phyloP scores from a whole-genome alignment of 2,329 filamentous ascomycete species.

The Fusarium torreyae region DNA sequence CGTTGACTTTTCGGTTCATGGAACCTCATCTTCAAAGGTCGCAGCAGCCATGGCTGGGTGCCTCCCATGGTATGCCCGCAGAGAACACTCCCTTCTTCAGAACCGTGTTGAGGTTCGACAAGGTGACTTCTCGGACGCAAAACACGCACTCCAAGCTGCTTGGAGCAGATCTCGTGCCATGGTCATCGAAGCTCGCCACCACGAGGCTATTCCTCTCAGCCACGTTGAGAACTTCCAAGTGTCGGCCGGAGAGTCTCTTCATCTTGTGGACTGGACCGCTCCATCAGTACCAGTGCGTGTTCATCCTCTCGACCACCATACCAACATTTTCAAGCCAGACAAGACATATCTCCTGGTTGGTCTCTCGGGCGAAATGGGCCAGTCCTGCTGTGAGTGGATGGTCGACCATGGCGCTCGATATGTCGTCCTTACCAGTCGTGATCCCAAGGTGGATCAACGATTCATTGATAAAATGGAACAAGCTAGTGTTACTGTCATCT shows the following conservation, averaged over 20 bases:
- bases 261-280: neutral
- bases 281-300: conserved; percentile 5
- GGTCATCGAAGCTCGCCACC: conserved; percentile 6
- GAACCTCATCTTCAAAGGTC: neutral
- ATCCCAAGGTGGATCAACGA: conserved; percentile 44
- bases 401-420: conserved; percentile 55
- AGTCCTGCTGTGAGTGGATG: conserved; percentile 60
- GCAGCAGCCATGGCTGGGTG: neutral
- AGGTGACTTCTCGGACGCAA: neutral
- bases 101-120: neutral
- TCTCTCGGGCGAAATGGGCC: conserved; percentile 54
- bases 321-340: conserved; percentile 22
- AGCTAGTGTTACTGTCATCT: conserved; percentile 4
- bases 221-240: neutral
- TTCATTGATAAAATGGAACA: conserved; percentile 44
- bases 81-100: neutral
- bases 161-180: neutral
- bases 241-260: neutral
- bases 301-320: conserved; percentile 11
- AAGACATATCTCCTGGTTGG: conserved; percentile 55
- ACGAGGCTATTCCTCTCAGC: neutral
- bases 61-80: conserved; percentile 4
- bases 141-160: neutral
- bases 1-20: conserved; percentile 1
- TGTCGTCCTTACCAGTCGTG: conserved; percentile 58